Percentiles rank a stretch among this genome's conserved stretches.
Conservation (phyloP, 129 eudicot species). For the Artemisia tridentata region DNA sequence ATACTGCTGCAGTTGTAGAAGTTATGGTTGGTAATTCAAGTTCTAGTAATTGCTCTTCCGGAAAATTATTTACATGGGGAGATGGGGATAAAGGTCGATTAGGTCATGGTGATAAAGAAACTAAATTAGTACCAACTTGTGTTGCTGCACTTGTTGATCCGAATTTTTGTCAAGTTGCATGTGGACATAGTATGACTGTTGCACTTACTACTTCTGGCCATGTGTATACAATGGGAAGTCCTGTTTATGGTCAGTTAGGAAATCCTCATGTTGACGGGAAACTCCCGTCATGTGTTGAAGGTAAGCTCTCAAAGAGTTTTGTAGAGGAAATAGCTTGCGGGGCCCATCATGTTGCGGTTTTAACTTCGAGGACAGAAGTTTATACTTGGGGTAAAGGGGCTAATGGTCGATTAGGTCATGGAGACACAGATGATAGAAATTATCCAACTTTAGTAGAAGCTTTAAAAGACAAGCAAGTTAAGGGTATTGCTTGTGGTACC, state of each 20-base stretch:
- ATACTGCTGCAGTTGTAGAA: conserved; percentile 89
- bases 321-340: conserved; percentile 92
- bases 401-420: conserved; percentile 91
- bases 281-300: conserved; percentile 58
- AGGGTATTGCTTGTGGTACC: conserved; percentile 84
- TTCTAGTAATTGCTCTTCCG: conserved; percentile 44
- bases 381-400: conserved; percentile 96
- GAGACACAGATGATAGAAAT: conserved; percentile 66
- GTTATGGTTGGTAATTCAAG: conserved; percentile 35
- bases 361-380: conserved; percentile 85
- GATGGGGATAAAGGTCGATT: conserved; percentile 84
- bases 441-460: conserved; percentile 74
- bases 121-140: conserved; percentile 57
- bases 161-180: conserved; percentile 67
- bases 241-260: conserved; percentile 67
- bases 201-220: conserved; percentile 66
- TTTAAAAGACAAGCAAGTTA: conserved; percentile 78
- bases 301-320: conserved; percentile 45
- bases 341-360: conserved; percentile 80
- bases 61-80: conserved; percentile 92
- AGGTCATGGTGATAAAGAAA: conserved; percentile 76
- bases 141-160: conserved; percentile 52
- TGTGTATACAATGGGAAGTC: conserved; percentile 84
- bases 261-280: conserved; percentile 57
- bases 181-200: conserved; percentile 69